Conservation (phyloP, 495 filamentous ascomycete species). For the Lasiosphaeris hirsuta region DNA sequence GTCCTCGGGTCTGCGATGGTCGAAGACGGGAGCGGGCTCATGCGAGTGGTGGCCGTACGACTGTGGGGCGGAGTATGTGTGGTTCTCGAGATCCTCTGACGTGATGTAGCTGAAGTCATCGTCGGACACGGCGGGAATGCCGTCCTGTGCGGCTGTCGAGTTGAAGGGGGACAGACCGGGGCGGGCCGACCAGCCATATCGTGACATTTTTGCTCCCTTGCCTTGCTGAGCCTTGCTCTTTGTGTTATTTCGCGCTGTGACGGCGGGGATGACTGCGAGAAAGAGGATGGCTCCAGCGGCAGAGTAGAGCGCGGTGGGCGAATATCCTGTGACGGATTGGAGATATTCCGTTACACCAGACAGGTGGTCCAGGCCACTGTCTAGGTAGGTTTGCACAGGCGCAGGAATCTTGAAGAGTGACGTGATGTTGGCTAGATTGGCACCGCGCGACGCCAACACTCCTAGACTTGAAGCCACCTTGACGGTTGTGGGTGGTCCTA, state of each 20-base stretch:
- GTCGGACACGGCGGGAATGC: slow-evolving; percentile 63
- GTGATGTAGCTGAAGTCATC: slow-evolving; percentile 81
- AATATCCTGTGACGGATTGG: slow-evolving; percentile 45
- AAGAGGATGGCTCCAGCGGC: slow-evolving; percentile 41
- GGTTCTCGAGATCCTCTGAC: slow-evolving; percentile 58
- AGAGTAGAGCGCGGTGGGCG: slow-evolving; percentile 44
- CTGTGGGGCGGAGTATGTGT: slow-evolving; percentile 27
- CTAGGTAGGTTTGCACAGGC: slow-evolving; percentile 46
- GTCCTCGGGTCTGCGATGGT: slow-evolving; percentile 50
- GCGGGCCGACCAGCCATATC: slow-evolving; percentile 55
- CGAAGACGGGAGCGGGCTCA: slow-evolving; percentile 22
- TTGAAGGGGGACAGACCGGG: slow-evolving; percentile 55
- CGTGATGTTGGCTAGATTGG: slow-evolving; percentile 42
- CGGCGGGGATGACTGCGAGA: slow-evolving; percentile 49
- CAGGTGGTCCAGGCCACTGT: slow-evolving; percentile 42
- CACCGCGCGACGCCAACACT: slow-evolving; percentile 51
- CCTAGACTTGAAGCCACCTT: slow-evolving; percentile 55
- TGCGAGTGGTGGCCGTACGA: slow-evolving; percentile 36
- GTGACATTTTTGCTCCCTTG: slow-evolving; percentile 52
- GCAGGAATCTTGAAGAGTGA: slow-evolving; percentile 38
- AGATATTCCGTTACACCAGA: slow-evolving; percentile 55
- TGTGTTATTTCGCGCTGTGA: slow-evolving; percentile 40
- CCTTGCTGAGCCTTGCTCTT: slow-evolving; percentile 11
- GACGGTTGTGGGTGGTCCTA: slow-evolving; percentile 40
- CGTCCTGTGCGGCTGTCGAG: slow-evolving; percentile 45